Percentiles rank a stretch among this genome's conserved stretches.
Evolutionary conservation across 1,284 basidiomycete genomes (phyloP).

Genomic region (Chalciporus piperatoides): DNA sequence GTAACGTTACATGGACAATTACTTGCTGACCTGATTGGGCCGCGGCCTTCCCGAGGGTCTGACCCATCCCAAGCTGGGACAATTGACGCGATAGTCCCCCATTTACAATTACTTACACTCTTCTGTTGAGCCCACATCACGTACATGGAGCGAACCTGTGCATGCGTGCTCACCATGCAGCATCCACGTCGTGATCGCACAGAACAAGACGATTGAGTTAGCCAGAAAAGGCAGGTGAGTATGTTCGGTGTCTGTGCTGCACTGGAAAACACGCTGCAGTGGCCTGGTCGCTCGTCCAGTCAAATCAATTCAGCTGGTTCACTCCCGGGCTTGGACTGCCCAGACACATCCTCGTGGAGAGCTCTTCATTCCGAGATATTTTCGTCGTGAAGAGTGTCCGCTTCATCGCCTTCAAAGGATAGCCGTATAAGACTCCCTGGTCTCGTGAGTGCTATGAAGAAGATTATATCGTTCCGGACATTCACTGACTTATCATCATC

Average conservation of each 20-base stretch:
- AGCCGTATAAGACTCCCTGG: slow-evolving; percentile 25
- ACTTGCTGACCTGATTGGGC: slow-evolving; percentile 5
- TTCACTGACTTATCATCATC: slow-evolving; percentile 14
- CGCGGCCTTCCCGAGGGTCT: slow-evolving; percentile 13
- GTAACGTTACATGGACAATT: slow-evolving; percentile 17
- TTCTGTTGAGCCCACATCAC: neutral
- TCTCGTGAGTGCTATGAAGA: slow-evolving; percentile 14
- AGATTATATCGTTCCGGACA: slow-evolving; percentile 15
- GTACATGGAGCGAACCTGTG: slow-evolving; percentile 7
- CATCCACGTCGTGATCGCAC: slow-evolving; percentile 20
- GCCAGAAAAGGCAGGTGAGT: slow-evolving; percentile 29
- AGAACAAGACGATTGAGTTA: slow-evolving; percentile 8
- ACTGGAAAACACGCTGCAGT: slow-evolving; percentile 26
- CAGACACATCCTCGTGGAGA: slow-evolving; percentile 20
- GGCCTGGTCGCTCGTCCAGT: slow-evolving; percentile 11
- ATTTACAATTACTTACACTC: slow-evolving; percentile 2
- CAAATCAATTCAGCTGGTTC: slow-evolving; percentile 13
- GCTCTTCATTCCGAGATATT: slow-evolving; percentile 17
- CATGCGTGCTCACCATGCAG: slow-evolving; percentile 25
- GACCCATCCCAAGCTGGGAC: slow-evolving; percentile 4
- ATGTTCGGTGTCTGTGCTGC: slow-evolving; percentile 25
- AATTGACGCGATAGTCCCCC: slow-evolving; percentile 10
- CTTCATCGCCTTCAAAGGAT: slow-evolving; percentile 31
- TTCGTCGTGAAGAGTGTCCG: slow-evolving; percentile 9
- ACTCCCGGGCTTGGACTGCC: slow-evolving; percentile 4